Conservation (phyloP, 75 land plant genomes). For the Sequoia sempervirens region DNA sequence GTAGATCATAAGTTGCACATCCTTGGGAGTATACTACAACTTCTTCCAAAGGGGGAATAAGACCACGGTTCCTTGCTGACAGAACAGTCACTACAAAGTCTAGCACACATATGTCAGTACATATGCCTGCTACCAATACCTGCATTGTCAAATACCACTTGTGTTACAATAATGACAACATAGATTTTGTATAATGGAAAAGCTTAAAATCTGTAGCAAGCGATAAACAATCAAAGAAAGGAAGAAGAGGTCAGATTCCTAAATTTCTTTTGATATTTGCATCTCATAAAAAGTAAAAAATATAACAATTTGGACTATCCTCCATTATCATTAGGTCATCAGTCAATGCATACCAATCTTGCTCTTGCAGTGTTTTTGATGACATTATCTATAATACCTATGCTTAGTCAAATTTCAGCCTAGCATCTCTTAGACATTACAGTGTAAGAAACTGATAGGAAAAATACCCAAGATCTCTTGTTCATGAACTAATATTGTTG, state of each 20-base stretch:
- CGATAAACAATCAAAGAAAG: neutral
- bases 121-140: constrained; percentile 81
- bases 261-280: neutral
- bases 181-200: neutral
- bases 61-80: constrained; percentile 75
- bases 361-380: neutral
- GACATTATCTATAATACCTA: neutral
- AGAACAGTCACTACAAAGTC: constrained; percentile 72
- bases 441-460: neutral
- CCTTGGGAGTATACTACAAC: constrained; percentile 65
- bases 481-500: neutral
- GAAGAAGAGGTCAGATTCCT: neutral
- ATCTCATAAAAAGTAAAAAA: neutral
- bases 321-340: neutral
- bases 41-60: constrained; percentile 64
- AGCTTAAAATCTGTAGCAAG: neutral
- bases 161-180: neutral
- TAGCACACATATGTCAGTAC: constrained; percentile 89
- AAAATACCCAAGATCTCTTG: neutral
- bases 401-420: neutral
- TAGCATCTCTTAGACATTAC: neutral
- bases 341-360: constrained; percentile 1
- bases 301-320: neutral
- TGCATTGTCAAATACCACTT: constrained; percentile 14
- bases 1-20: constrained; percentile 82